Conservation (phyloP, 495 filamentous ascomycete genomes). For the Hypoxylon cercidicola region DNA sequence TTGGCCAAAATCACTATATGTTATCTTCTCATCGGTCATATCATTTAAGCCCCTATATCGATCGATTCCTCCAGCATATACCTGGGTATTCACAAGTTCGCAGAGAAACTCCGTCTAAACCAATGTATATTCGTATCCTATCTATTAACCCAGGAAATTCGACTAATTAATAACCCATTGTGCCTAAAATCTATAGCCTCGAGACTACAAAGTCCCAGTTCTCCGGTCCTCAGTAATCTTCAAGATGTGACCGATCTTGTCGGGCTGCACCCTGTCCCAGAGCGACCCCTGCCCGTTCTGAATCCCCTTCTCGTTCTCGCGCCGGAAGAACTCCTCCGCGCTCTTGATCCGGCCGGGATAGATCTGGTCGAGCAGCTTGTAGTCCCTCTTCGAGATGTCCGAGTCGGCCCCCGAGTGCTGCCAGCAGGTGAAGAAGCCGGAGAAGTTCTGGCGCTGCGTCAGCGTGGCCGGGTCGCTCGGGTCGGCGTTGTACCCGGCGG, state of each 20-base stretch:
- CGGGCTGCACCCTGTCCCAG: slow-evolving; percentile 50
- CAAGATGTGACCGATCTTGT: slow-evolving; percentile 44
- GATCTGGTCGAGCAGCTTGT: slow-evolving; percentile 63
- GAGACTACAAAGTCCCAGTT: slow-evolving; percentile 40
- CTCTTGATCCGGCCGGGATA: slow-evolving; percentile 59
- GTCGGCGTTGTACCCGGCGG: slow-evolving; percentile 54
- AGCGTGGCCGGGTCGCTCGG: slow-evolving; percentile 54
- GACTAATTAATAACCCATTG: too few relatives aligned
- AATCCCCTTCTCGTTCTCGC: slow-evolving; percentile 52
- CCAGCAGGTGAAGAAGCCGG: slow-evolving; percentile 63
- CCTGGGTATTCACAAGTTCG: too few relatives aligned
- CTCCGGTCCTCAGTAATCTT: slow-evolving; percentile 50
- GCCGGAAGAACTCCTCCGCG: slow-evolving; percentile 61
- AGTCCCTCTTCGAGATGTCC: slow-evolving; percentile 59
- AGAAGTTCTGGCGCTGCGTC: slow-evolving; percentile 63
- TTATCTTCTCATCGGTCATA: background rate
- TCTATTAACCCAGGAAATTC: too few relatives aligned
- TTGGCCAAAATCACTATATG: background rate
- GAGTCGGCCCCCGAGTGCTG: slow-evolving; percentile 52
- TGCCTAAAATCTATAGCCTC: background rate
- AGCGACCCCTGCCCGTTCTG: slow-evolving; percentile 41
- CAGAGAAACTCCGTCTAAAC: too few relatives aligned
- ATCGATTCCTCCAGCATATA: too few relatives aligned
- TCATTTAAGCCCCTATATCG: background rate
- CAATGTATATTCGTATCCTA: too few relatives aligned